Evolutionary conservation across 2,329 filamentous ascomycete species (phyloP).

Genomic region (Nannizziopsis arthrosporioides): DNA sequence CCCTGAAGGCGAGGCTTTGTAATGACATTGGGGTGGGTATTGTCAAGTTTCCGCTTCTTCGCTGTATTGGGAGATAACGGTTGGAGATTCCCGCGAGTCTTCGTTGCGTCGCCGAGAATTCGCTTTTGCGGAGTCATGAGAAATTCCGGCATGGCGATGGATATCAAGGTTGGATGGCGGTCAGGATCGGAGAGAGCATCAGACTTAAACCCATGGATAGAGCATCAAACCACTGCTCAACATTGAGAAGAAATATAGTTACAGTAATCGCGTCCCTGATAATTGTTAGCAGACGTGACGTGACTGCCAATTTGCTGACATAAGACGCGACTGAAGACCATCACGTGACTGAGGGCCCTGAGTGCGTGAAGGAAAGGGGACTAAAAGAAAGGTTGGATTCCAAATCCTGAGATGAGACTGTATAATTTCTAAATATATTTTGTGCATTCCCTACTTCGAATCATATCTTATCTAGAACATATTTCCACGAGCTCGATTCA

Average conservation of each 20-base stretch:
- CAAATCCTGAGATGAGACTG: no score
- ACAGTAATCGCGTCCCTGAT: not conserved
- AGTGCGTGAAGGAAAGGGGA: no score
- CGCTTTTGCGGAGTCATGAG: conserved; percentile 53
- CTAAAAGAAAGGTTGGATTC: no score
- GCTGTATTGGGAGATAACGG: conserved; percentile 42
- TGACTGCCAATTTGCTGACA: not conserved
- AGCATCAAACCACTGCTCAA: no score
- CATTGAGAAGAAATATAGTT: not conserved
- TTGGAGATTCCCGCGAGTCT: conserved; percentile 47
- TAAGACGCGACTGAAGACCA: not conserved
- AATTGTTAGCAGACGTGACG: no score
- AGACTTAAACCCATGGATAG: no score
- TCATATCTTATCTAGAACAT: not conserved
- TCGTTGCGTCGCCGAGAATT: conserved; percentile 57
- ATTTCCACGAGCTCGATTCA: not conserved
- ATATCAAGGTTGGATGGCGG: no score
- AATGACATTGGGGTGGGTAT: conserved; percentile 37
- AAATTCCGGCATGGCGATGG: conserved; percentile 32
- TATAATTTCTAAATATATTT: no score
- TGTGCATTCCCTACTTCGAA: no score
- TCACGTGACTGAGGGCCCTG: not conserved
- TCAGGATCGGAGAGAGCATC: no score
- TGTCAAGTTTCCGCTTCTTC: conserved; percentile 78
- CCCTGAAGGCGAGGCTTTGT: conserved; percentile 52